phyloP scores from a whole-genome alignment of 2,329 filamentous ascomycete genomes.

The Fusarium sp. region DNA sequence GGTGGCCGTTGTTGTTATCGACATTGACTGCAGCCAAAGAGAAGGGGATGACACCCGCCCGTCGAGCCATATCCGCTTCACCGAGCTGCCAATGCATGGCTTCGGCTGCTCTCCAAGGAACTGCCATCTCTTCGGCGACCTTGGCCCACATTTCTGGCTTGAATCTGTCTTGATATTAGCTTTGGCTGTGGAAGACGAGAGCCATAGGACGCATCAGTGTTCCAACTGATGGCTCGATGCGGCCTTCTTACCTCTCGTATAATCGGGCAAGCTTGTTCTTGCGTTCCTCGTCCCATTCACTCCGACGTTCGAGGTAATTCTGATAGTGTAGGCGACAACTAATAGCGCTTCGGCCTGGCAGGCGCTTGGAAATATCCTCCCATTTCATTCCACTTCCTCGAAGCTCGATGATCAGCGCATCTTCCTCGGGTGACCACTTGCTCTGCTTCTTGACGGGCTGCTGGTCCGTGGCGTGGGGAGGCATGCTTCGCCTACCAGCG shows the following conservation, averaged over 20 bases:
- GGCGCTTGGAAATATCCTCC: constrained; percentile 95
- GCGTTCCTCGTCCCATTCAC: constrained; percentile 97
- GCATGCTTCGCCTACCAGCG: constrained; percentile 53
- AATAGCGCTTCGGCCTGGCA: constrained; percentile 93
- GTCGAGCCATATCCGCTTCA: constrained; percentile 92
- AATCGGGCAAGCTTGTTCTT: constrained; percentile 96
- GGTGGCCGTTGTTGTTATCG: constrained; percentile 59
- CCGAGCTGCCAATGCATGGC: constrained; percentile 99
- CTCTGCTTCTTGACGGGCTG: constrained; percentile 93
- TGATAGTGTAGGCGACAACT: constrained; percentile 96
- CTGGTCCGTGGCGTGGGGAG: constrained; percentile 71
- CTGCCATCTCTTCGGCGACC: constrained; percentile 93
- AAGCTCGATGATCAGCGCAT: constrained; percentile 93
- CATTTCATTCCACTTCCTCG: constrained; percentile 96
- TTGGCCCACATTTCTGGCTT: constrained; percentile 99
- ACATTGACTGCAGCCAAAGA: constrained; percentile 73
- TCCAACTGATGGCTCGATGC: background rate
- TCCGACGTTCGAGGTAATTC: constrained; percentile 94
- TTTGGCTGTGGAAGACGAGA: background rate
- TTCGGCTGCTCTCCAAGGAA: constrained; percentile 96
- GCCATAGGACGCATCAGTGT: background rate
- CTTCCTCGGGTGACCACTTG: constrained; percentile 96
- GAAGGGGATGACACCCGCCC: constrained; percentile 92
- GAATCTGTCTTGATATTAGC: constrained; percentile 73
- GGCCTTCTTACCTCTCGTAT: constrained; percentile 85